Base-by-base conservation (phyloP, 1,139 yeast species). In the Wickerhamomyces sp. region DNA sequence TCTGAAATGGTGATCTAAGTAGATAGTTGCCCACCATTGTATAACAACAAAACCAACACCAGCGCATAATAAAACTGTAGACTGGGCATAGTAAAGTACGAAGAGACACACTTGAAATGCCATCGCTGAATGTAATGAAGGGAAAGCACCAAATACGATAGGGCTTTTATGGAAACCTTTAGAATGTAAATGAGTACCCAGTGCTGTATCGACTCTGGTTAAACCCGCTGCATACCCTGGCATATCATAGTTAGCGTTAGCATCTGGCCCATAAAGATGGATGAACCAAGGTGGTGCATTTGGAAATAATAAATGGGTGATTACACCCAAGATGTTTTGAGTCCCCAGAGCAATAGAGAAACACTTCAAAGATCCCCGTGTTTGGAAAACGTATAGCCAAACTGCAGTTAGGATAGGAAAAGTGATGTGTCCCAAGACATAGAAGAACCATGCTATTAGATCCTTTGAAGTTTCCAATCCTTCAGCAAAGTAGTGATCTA, bases 11-110 rank as follows among this genome's bases (percentile, higher is more conserved):
- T 81, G 89, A 54, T 79, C 86, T 44, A 81, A 60, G 52, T 81
- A 81, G 59, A 81, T 79, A 13, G 88, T 79, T 18, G 84, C 78
- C 87, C 87, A 81, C 82, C 87, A 78, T 55, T 81, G 88, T 36
- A 78, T 55, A 6, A 64, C 43, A 35, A 76, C 74, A 63, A 76
- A 67, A 4, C 41, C 31, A 39, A 67, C 48, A 40, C 70, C 64
- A 25, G 58, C 42, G 15, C 56, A 34, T 52, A 72, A 63, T 46
- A 72, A 56, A 1, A 57, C 30, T 3, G 50, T 52, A 60, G 68
- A 66, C 17, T 65, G 57, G 3, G 72, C 51, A 48, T 67, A 66
- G 55, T 68, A 70, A 41, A 66, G 62, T 38, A 68, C 51, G 41
- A 74, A 56, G 51, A 73, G 72, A 43, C 74, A 61, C 34, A 74